Percentiles rank a stretch among this genome's conserved stretches.
Conservation (phyloP, 257 asterid species). For the Thymus mandschuricus region DNA sequence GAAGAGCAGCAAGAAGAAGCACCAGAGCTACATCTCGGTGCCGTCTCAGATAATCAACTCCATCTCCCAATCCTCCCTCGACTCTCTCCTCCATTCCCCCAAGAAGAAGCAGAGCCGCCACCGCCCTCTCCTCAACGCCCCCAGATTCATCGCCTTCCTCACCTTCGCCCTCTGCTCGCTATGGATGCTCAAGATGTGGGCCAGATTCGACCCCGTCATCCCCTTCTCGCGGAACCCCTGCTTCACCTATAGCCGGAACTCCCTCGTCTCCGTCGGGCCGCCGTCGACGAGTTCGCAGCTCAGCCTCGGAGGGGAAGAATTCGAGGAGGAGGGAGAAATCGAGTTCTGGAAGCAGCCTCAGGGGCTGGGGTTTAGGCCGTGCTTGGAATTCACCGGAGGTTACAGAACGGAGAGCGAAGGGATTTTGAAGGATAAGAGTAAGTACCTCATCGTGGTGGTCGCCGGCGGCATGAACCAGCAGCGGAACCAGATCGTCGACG, state of each 20-base stretch:
- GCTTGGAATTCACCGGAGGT: constrained; percentile 64
- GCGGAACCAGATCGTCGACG: constrained; percentile 98
- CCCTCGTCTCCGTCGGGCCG: constrained; percentile 34
- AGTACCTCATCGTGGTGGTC: constrained; percentile 81
- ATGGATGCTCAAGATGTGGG: constrained; percentile 64
- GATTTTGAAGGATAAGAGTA: constrained; percentile 63
- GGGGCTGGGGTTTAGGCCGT: constrained; percentile 87
- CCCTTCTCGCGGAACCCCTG: constrained; percentile 68
- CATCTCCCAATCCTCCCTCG: constrained; percentile 73
- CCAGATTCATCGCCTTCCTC: constrained; percentile 60
- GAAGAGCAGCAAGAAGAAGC: constrained; percentile 67
- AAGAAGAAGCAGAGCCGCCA: constrained; percentile 54
- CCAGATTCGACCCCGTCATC: constrained; percentile 48
- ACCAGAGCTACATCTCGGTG: constrained; percentile 78
- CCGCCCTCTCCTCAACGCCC: constrained; percentile 49
- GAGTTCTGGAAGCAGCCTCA: constrained; percentile 94
- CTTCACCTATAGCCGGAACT: constrained; percentile 42
- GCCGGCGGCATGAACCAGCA: constrained; percentile 98
- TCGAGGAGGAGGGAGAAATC: constrained; percentile 18
- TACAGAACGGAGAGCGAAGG: constrained; percentile 51
- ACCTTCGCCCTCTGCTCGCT: constrained; percentile 47
- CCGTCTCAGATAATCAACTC: constrained; percentile 83
- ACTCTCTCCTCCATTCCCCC: constrained; percentile 70
- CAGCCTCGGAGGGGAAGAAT: background rate
- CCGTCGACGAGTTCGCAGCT: constrained; percentile 30